Evolutionary conservation across 805 yeast species (phyloP), one percentile per base, ranked within the genome.

Genomic region (Candida pini): DNA sequence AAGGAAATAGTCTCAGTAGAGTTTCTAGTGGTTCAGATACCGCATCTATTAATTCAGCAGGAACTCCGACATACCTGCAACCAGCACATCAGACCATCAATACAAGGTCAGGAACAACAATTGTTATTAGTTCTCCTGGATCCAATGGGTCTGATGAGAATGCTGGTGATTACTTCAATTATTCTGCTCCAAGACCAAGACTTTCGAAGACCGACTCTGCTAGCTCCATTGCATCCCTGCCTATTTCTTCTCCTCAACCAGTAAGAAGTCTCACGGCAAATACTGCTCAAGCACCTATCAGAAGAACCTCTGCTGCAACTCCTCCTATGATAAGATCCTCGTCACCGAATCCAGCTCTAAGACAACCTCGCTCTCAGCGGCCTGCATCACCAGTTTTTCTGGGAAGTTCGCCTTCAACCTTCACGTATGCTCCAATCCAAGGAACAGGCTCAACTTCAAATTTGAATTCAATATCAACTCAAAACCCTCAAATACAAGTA

Each of bases 111-210:
- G 34, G 33, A 9, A 40, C 49, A 9, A 41, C 35, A 29, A 38
- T 42, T 14, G 30, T 43, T 6, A 40, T 43, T 15, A 36, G 30
- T 28, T 43, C 48, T 16, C 43, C 51, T 7, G 31, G 44, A 7
- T 22, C 14, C 6, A 18, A 33, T 14, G 30, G 43, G 7, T 40
- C 21, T 2, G 33, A 20, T 6, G 39, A 18, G 34, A 39, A 45
- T 16, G 26, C 19, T 3, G 41, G 43, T n/a, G 59, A 54, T 29
- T 54, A 54, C 33, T 54, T 54, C 45, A 51, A 43, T 25, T 51
- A 48, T 31, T 41, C 43, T n/a, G 57, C 55, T 7, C 54, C 56
- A 20, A 36, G 55, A 29, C 56, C 56, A 12, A 32, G 35, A 9
- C 23, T 50, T 1, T 40, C 47, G 4, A 41, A 34, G 9, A 22